Evolutionary conservation across 2,329 filamentous ascomycete species (phyloP), one percentile per base, ranked within the genome.

Genomic region (Ophiocordyceps australis): DNA sequence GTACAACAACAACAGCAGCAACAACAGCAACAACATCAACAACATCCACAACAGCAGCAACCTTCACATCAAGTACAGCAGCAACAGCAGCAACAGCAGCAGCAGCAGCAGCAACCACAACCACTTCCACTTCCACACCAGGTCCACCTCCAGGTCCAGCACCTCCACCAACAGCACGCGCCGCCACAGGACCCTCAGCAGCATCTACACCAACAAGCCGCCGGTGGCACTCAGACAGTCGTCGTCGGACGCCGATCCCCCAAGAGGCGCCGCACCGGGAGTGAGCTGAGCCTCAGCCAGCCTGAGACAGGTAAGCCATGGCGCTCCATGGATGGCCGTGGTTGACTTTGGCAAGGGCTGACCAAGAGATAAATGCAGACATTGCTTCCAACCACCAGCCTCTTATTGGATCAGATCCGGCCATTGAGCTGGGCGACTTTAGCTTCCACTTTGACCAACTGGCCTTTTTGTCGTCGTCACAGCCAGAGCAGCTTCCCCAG

Each of bases 201-300:
- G 14, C 28, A 30, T 15, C 21, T 16, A 14, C 25, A 19, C 12
- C 24, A 24, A n/a, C 17, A 28, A 23, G n/a, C 31, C 28, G 17
- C 30, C 21, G 6, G 24, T 8, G 23, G 20, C 24, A 14, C 32
- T 21, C 33, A 36, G 22, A 27, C 31, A 21, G 17, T 23, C 14
- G 28, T 33, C 19, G 33, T 28, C 29, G 37, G 35, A 25, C 36
- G 35, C 34, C 44, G 47, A 30, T 51, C 49, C 24, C 50, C 49
- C 24, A 53, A 53, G 37, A 41, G 50, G 30, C 42, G 46, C 30
- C 42, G 49, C 29, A 52, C 47, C 20, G 40, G 39, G 24, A 45
- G 38, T 28, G 44, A 49, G 34, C 34, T 38, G 34, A 40, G 34
- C 31, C 35, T 46, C 38, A 41, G 45, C 28, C 38, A 42, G 40